Conservation (phyloP, 768 basidiomycete genomes). For the Leucogyrophana mollusca region DNA sequence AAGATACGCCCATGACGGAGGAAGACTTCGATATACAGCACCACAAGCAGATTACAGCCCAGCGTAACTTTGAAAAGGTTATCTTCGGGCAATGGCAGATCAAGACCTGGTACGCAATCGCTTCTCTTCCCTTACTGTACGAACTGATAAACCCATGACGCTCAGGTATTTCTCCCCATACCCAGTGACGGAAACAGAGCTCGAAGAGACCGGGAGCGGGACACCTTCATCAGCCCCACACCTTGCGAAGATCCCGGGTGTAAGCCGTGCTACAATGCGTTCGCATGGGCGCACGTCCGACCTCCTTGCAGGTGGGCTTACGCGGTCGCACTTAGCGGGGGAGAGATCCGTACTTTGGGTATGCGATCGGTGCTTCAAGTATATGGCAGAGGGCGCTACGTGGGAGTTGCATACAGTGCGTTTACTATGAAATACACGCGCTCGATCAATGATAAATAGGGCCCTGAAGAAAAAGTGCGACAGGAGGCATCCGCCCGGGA, state of each 20-base stretch:
- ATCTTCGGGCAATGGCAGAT: constrained; percentile 85
- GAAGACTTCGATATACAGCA: constrained; percentile 70
- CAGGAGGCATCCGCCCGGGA: constrained; percentile 75
- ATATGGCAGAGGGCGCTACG: constrained; percentile 71
- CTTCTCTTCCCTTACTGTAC: constrained; percentile 3
- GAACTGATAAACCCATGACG: not conserved
- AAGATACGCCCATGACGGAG: constrained; percentile 48
- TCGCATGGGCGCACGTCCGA: constrained; percentile 77
- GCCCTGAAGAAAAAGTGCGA: constrained; percentile 62
- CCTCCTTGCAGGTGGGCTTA: constrained; percentile 61
- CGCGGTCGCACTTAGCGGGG: constrained; percentile 40
- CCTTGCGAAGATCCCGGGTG: constrained; percentile 46
- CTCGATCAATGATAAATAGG: constrained; percentile 12
- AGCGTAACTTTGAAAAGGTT: constrained; percentile 85
- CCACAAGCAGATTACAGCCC: constrained; percentile 63
- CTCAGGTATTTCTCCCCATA: constrained; percentile 93
- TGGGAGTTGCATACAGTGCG: constrained; percentile 74
- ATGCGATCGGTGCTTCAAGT: constrained; percentile 96
- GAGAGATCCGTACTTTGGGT: constrained; percentile 71
- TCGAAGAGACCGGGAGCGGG: constrained; percentile 41
- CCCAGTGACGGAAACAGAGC: constrained; percentile 69
- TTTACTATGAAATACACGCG: constrained; percentile 7
- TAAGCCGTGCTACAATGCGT: constrained; percentile 48
- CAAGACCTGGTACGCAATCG: constrained; percentile 72
- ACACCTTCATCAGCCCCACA: constrained; percentile 19